Percentiles rank a stretch among this genome's conserved stretches.
These are phyloP conservation scores for Arabidopsis hybrid DNA, from an alignment of 441 rosid species.

Conservation along the genomic window DNA sequence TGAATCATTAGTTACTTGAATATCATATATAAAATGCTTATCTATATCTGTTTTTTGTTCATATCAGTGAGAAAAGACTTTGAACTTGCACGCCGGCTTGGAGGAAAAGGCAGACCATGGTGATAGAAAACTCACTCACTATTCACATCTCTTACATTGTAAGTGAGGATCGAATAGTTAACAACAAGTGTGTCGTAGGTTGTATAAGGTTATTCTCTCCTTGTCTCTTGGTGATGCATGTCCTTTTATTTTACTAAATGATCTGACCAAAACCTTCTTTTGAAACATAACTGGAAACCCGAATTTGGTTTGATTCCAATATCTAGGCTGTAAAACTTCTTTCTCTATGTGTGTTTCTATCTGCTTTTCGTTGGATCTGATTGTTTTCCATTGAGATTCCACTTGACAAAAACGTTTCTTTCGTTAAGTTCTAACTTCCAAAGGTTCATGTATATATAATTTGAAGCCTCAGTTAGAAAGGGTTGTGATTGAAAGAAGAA, in stretches of 20 bases:
- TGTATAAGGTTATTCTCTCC: constrained; percentile 19
- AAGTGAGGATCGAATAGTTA: constrained; percentile 17
- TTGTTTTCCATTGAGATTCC: background rate
- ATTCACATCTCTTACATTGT: constrained; percentile 25
- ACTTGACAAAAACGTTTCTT: background rate
- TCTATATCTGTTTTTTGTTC: constrained; percentile 26
- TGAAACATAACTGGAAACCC: background rate
- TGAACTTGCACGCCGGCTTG: constrained; percentile 82
- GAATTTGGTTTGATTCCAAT: background rate
- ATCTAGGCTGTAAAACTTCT: constrained; percentile 15
- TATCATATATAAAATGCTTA: constrained; percentile 8
- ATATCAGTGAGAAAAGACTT: constrained; percentile 86
- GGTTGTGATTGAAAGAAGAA: background rate
- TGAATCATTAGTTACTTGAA: background rate
- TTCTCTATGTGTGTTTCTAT: constrained; percentile 10
- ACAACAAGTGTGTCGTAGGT: background rate
- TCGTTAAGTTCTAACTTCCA: background rate
- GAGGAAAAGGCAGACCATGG: constrained; percentile 72
- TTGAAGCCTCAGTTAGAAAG: background rate
- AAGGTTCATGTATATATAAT: background rate
- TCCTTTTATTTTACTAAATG: background rate
- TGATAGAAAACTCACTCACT: constrained; percentile 43
- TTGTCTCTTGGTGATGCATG: constrained; percentile 10
- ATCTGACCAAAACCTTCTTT: background rate
- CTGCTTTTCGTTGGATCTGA: background rate